Conservation (phyloP, 2,329 filamentous ascomycete species). For the Trichoderma sp. region DNA sequence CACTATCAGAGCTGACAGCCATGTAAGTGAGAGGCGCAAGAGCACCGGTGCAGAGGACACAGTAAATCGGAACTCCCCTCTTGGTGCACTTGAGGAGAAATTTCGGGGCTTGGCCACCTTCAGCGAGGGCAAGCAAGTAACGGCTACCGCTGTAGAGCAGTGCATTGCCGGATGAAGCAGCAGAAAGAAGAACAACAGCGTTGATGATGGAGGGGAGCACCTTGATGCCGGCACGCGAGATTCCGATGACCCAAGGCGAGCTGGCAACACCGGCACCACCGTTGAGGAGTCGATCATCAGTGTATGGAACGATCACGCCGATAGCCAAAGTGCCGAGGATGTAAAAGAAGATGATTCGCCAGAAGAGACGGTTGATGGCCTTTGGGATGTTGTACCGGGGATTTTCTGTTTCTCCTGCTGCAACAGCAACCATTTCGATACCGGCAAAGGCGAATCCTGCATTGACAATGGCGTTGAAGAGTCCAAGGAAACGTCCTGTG, state of each 20-base stretch:
- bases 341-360: constrained; percentile 72
- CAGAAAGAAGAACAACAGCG: constrained; percentile 63
- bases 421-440: constrained; percentile 66
- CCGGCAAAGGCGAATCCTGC: constrained; percentile 71
- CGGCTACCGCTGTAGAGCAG: constrained; percentile 53
- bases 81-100: constrained; percentile 61
- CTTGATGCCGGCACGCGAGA: constrained; percentile 55
- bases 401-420: constrained; percentile 64
- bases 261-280: constrained; percentile 59
- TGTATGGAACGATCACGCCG: constrained; percentile 58
- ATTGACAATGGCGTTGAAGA: constrained; percentile 59
- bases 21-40: constrained; percentile 57
- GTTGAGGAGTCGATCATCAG: constrained; percentile 50
- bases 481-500: constrained; percentile 66
- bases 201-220: constrained; percentile 60
- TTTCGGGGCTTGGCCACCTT: constrained; percentile 47
- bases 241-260: constrained; percentile 65
- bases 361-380: constrained; percentile 75
- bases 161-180: constrained; percentile 50
- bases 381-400: constrained; percentile 67
- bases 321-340: constrained; percentile 65
- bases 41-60: constrained; percentile 52
- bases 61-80: constrained; percentile 62
- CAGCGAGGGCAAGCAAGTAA: constrained; percentile 53
- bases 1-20: constrained; percentile 49